Conservation (phyloP, 108 stramenopile genomes). For the Fragilariopsis cylindrus region DNA sequence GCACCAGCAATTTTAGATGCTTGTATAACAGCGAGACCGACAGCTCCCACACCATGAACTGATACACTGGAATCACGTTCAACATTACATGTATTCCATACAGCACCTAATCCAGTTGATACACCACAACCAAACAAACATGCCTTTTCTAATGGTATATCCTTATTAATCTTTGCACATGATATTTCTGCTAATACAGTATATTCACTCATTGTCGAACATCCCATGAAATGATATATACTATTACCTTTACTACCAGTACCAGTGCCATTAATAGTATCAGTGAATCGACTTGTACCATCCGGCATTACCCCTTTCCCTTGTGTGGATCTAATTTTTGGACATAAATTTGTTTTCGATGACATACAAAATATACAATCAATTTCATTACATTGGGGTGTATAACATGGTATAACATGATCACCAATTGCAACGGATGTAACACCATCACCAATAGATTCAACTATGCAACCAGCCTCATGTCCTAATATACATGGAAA, state of each 20-base stretch:
- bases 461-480: conserved; percentile 80
- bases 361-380: conserved; percentile 83
- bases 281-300: conserved; percentile 75
- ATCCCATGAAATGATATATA: conserved; percentile 97
- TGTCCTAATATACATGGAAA: conserved; percentile 88
- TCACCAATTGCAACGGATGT: conserved; percentile 78
- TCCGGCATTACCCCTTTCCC: conserved; percentile 92
- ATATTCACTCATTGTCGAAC: conserved; percentile 94
- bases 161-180: conserved; percentile 85
- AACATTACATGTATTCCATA: conserved; percentile 94
- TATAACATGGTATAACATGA: conserved; percentile 85
- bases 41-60: conserved; percentile 92
- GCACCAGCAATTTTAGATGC: conserved; percentile 15
- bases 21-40: conserved; percentile 65
- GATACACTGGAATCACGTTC: conserved; percentile 84
- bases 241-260: conserved; percentile 67
- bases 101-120: conserved; percentile 81
- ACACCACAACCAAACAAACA: conserved; percentile 95
- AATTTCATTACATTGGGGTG: conserved; percentile 67
- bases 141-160: conserved; percentile 84
- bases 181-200: conserved; percentile 91
- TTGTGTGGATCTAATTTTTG: conserved; percentile 80
- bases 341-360: conserved; percentile 91
- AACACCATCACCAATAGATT: conserved; percentile 87
- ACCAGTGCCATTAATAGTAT: not conserved